Base-by-base conservation (phyloP, 192 early-diverging fungal genomes). In the Phycomyces blakesleeanus region DNA sequence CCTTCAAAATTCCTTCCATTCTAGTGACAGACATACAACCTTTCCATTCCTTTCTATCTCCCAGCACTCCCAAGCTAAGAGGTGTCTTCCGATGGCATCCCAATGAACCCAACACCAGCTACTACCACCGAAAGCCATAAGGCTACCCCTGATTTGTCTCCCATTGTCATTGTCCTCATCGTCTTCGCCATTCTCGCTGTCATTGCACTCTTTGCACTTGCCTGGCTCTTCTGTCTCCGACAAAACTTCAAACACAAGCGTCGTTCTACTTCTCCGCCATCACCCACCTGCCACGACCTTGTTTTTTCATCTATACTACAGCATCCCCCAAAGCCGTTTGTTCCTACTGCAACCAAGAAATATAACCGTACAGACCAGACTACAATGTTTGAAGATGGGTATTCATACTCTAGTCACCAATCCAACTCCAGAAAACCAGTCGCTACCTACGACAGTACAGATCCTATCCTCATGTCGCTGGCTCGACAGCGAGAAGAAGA, bases 271-370 rank as follows among this genome's bases (percentile, higher is more conserved):
- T 18, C 44, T n/a, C 15, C 44, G 18, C 44, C 44, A 47, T 18
- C 44, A 14, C 18, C 44, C 2, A 14, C 44, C 44, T n/a, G 15
- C 44, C 18, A 47, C 11, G 44, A 47, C 44, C 44, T 47, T 47
- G 25, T 63, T n/a, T 63, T 63, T 27, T 63, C 53, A 16, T 53
- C 61, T 9, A 63, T 63, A 39, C 39, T 63, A 2, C 34, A 63
- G 40, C 44, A 63, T 42, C 61, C 61, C 5, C 61, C 61, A 41
- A 52, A 38, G 51, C 61, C 51, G 18, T 18, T 47, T 14, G 18
- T 47, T 47, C 44, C 44, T 47, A n/a, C 44, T 47, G 18, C 11
- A 12, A 47, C 2, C 29, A 34, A 18, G 18, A 47, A 47, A 12
- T 47, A 18, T 11, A 47, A 18, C 18, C 12, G 44, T n/a, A 18